Evolutionary conservation across 202 grass and related monocot species (phyloP).

Genomic region (Setaria viridis): DNA sequence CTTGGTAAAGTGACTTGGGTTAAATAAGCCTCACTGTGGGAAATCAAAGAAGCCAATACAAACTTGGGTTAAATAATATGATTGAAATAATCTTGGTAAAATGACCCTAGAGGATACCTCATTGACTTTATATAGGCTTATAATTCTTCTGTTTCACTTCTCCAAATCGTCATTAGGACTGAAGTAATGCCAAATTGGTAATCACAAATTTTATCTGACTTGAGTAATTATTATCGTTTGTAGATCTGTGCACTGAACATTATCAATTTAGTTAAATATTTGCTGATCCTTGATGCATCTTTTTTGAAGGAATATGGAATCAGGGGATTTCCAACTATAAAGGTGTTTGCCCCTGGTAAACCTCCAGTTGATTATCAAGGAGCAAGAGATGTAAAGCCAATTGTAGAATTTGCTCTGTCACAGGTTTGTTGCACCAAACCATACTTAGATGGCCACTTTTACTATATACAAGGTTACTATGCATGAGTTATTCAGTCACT

Average conservation of each 20-base stretch:
- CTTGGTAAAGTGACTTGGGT: neutral
- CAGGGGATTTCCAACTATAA: conserved; percentile 92
- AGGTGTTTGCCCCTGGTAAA: conserved; percentile 93
- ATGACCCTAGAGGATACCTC: neutral
- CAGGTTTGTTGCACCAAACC: conserved; percentile 61
- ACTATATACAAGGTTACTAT: neutral
- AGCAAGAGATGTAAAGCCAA: conserved; percentile 90
- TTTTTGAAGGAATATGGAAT: conserved; percentile 94
- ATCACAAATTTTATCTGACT: neutral
- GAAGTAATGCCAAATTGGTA: neutral
- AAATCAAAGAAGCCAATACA: no score
- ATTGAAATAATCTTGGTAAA: neutral
- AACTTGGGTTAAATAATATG: neutral
- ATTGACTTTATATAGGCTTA: neutral
- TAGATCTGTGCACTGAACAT: neutral
- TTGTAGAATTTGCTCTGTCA: conserved; percentile 86
- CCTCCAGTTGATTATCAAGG: conserved; percentile 96
- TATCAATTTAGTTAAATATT: neutral
- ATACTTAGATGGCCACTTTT: conserved; percentile 2
- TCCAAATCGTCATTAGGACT: neutral
- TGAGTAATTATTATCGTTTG: neutral
- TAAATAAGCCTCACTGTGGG: no score
- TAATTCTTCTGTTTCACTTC: conserved; percentile 30
- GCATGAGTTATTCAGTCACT: conserved; percentile 7
- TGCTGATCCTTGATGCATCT: conserved; percentile 5